Evolutionary conservation across 495 filamentous ascomycete species (phyloP).

Genomic region (Clohesyomyces aquaticus): DNA sequence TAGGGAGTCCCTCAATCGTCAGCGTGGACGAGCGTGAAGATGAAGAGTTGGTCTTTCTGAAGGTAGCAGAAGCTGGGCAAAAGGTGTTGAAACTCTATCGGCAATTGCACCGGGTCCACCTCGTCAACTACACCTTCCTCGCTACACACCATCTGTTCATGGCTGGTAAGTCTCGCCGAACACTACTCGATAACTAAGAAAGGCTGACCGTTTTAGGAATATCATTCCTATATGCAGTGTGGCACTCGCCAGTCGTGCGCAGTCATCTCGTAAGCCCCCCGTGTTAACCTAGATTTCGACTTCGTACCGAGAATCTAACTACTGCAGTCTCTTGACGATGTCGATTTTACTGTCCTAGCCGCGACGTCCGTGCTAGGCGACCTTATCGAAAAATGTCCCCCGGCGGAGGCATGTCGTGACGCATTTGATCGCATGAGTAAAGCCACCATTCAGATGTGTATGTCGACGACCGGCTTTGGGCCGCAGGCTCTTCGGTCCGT

Average conservation of each 20-base stretch:
- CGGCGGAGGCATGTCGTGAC: slow-evolving; percentile 83
- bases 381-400: slow-evolving; percentile 76
- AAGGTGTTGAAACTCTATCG: slow-evolving; percentile 89
- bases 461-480: slow-evolving; percentile 80
- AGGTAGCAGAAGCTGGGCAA: slow-evolving; percentile 92
- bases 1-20: slow-evolving; percentile 62
- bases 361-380: slow-evolving; percentile 85
- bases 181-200: not conserved
- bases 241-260: slow-evolving; percentile 89
- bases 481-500: slow-evolving; percentile 45
- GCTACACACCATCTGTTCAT: slow-evolving; percentile 98
- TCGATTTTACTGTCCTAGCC: slow-evolving; percentile 94
- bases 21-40: slow-evolving; percentile 71
- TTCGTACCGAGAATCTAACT: slow-evolving; percentile 42
- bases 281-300: not conserved
- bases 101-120: slow-evolving; percentile 80
- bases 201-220: slow-evolving; percentile 60
- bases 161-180: slow-evolving; percentile 63
- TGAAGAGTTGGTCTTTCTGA: slow-evolving; percentile 87
- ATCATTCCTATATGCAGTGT: slow-evolving; percentile 94
- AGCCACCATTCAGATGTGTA: slow-evolving; percentile 89
- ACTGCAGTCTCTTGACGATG: slow-evolving; percentile 81
- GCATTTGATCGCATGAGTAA: slow-evolving; percentile 95
- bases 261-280: slow-evolving; percentile 81
- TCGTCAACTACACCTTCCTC: slow-evolving; percentile 95